Evolutionary conservation across 495 filamentous ascomycete genomes (phyloP).

Genomic region (Tuber magnatum): DNA sequence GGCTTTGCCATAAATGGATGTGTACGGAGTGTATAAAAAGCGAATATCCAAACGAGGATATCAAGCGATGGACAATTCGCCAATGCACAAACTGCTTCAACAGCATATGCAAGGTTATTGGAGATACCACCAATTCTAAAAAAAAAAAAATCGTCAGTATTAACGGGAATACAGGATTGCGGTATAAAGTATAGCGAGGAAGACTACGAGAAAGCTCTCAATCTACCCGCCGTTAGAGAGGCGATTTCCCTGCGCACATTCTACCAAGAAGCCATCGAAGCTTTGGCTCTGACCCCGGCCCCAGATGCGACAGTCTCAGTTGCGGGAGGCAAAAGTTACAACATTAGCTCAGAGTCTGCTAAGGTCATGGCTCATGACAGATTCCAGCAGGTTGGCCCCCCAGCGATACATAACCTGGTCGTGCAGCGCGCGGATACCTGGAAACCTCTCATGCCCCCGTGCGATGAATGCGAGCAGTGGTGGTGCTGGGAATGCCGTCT

Average conservation of each 20-base stretch:
- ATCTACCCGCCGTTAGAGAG: not conserved
- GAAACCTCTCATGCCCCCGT: not conserved
- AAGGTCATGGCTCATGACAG: not conserved
- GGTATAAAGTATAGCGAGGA: not conserved
- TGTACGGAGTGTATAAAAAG: not conserved
- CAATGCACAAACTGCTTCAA: not conserved
- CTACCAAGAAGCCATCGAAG: not conserved
- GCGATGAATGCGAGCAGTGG: not conserved
- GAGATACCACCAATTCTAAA: not conserved
- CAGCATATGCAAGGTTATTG: not conserved
- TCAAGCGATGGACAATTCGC: not conserved
- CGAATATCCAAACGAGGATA: not conserved
- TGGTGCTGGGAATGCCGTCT: not conserved
- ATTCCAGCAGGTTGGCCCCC: not conserved
- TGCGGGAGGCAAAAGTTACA: not conserved
- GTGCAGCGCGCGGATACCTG: not conserved
- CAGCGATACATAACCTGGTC: not conserved
- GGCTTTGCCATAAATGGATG: not conserved
- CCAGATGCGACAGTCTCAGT: not conserved
- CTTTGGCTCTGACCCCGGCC: not conserved
- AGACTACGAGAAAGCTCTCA: not conserved
- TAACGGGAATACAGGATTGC: not conserved
- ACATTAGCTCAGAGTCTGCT: not conserved
- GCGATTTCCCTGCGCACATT: not conserved
- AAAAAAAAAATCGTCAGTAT: not conserved